Evolutionary conservation across 2,329 filamentous ascomycete genomes (phyloP).

Genomic region (Alternaria panax): DNA sequence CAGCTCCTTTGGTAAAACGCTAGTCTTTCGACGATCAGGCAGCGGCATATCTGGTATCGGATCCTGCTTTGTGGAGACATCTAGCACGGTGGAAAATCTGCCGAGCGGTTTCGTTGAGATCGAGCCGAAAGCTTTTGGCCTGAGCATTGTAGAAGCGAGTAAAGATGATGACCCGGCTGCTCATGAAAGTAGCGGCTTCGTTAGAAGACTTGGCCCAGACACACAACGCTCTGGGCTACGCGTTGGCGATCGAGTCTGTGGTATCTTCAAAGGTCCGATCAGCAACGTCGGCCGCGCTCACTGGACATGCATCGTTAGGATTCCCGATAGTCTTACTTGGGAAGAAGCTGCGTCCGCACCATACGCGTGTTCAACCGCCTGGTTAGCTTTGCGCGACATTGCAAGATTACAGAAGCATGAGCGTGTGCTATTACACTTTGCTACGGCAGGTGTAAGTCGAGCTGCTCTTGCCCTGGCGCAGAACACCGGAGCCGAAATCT

Average conservation of each 20-base stretch:
- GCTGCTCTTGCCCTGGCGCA: conserved; percentile 3
- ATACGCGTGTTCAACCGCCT: not conserved
- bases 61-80: not conserved
- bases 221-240: not conserved
- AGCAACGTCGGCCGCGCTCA: not conserved
- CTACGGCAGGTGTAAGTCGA: not conserved
- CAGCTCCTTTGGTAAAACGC: not conserved
- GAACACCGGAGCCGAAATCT: not conserved
- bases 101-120: not conserved
- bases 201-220: not conserved
- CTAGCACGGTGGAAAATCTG: not conserved
- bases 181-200: not conserved
- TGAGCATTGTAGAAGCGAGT: not conserved
- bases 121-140: conserved; percentile 1
- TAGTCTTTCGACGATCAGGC: not conserved
- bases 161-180: not conserved
- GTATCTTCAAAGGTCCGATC: not conserved
- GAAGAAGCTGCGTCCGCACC: not conserved
- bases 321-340: not conserved
- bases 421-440: not conserved
- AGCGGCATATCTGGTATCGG: not conserved
- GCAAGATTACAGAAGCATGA: conserved; percentile 1
- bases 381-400: not conserved
- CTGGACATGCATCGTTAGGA: not conserved
- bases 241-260: conserved; percentile 7